Base-by-base conservation (phyloP, 352 stramenopile species). In the Lagenidium giganteum region DNA sequence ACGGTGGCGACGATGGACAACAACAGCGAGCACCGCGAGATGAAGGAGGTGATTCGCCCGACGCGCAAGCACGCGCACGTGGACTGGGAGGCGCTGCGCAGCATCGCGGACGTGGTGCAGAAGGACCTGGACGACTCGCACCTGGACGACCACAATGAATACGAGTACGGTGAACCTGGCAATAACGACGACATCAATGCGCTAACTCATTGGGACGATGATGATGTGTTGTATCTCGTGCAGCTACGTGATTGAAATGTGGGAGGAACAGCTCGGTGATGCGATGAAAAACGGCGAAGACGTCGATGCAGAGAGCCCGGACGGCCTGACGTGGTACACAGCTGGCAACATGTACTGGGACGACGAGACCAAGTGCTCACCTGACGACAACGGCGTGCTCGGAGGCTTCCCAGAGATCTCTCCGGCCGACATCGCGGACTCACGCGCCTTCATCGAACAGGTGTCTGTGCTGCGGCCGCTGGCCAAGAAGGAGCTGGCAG, bases 341-440 rank as follows among this genome's bases (percentile, higher is more conserved):
- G 83, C 68, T 30, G 80, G 67, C 13, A 77, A 86, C 50, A 58
- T 67, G n/a, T 92, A 83, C 47, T 92, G 80, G 80, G 61, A 92
- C 59, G 70, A 97, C 53, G 86, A 85, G 49, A 47, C 47, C n/a
- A 98, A 97, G 51, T 98, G 91, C 55, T 74, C 87, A 1, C 54
- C 91, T 16, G 96, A 88, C 9, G 76, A 98, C 39, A 78, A 98
- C 61, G 95, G 95, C 17, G 93, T 99, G 21, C 60, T 99, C 6
- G 95, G 96, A 39, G 88, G 86, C 14, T 96, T 87, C 49, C 84
- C 75, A 3, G 73, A 93, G 51, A 76, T 96, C 27, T 93, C 81
- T 8, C 73, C 68, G 8, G 68, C 74, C 6, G 87, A 96, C 42
- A 67, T 96, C 29, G 60, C 66, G 18, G 84, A 87, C 33, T 96